Evolutionary conservation across 2,329 filamentous ascomycete species (phyloP), one percentile per base, ranked within the genome.

Genomic region (Hirsutella rhossiliensis): DNA sequence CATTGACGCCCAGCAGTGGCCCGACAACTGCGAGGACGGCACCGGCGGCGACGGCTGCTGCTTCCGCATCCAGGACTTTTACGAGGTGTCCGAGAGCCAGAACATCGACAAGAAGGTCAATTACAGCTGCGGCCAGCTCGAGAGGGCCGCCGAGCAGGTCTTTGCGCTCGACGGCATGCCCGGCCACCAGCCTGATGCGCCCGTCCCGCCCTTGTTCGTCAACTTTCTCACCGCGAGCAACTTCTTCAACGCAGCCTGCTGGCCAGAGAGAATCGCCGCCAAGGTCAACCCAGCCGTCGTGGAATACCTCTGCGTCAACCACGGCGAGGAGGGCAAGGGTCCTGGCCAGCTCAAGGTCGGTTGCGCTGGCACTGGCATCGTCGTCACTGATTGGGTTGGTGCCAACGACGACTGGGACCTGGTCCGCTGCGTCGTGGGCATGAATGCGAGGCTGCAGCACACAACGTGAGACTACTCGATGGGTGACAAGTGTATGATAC

Each of bases 381-480:
- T 97, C 38, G 83, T 97, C 23, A 92, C 84, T 48, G 92, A 98
- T 63, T 96, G 86, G 86, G 89, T 96, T 42, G 92, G 92, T 3
- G 70, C 80, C 48, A 73, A 81, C 49, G 88, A 82, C 1, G 84
- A 97, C 63, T 98, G 90, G 90, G 88, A 96, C 65, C 64, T 97
- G 44, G 78, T 94, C 31, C 76, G 82, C 50, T 85, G 86, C 62
- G 82, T 96, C 54, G 82, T 97, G 7, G 89, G 86, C 7, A 89
- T 94, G 87, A 98, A 98, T 60, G 77, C 83, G 20, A 82, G 70
- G 49, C 56, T 82, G 48, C 71, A 78, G 55, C 54, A 73, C 43
- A 69, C 65, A 54, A 54, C 61, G 45, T 37, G 34, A 37, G 9
- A 3, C n/a, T 11, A n/a, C 9, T 5, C n/a, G 8, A 11, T n/a